phyloP scores from a whole-genome alignment of 352 stramenopile species.

The Globisporangium barbulae region DNA sequence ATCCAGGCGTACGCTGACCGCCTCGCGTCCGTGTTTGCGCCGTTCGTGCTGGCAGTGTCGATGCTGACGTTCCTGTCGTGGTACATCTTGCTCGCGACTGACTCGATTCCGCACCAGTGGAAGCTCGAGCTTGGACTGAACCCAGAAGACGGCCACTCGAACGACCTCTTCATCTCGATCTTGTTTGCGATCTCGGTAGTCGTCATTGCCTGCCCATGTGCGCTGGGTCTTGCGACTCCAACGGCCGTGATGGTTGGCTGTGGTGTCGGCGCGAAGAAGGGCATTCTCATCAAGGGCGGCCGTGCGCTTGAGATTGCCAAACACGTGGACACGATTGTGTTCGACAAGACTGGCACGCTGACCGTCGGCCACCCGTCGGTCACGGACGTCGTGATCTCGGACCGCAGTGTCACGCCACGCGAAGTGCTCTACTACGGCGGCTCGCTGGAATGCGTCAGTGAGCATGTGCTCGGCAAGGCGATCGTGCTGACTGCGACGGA shows the following conservation, averaged over 20 bases:
- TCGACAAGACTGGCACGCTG: slow-evolving; percentile 94
- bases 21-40: slow-evolving; percentile 60
- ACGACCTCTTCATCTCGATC: slow-evolving; percentile 71
- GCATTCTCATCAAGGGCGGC: slow-evolving; percentile 89
- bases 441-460: slow-evolving; percentile 79
- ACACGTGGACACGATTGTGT: slow-evolving; percentile 87
- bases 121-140: slow-evolving; percentile 50
- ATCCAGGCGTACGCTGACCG: slow-evolving; percentile 85
- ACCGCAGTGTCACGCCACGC: slow-evolving; percentile 55
- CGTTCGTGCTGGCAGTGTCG: slow-evolving; percentile 58
- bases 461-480: slow-evolving; percentile 82
- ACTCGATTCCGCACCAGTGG: slow-evolving; percentile 49
- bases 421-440: slow-evolving; percentile 80
- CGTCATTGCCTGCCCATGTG: slow-evolving; percentile 86
- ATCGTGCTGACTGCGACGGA: slow-evolving; percentile 78
- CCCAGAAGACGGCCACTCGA: slow-evolving; percentile 42
- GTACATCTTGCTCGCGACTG: slow-evolving; percentile 43
- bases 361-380: slow-evolving; percentile 82
- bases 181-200: slow-evolving; percentile 88
- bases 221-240: slow-evolving; percentile 76
- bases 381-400: slow-evolving; percentile 69
- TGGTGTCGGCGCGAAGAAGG: slow-evolving; percentile 79
- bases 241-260: slow-evolving; percentile 89
- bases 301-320: slow-evolving; percentile 73
- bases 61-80: slow-evolving; percentile 64